Evolutionary conservation across 2,329 filamentous ascomycete genomes (phyloP), one percentile per base, ranked within the genome.

Genomic region (Dryadomyces quercivorus): DNA sequence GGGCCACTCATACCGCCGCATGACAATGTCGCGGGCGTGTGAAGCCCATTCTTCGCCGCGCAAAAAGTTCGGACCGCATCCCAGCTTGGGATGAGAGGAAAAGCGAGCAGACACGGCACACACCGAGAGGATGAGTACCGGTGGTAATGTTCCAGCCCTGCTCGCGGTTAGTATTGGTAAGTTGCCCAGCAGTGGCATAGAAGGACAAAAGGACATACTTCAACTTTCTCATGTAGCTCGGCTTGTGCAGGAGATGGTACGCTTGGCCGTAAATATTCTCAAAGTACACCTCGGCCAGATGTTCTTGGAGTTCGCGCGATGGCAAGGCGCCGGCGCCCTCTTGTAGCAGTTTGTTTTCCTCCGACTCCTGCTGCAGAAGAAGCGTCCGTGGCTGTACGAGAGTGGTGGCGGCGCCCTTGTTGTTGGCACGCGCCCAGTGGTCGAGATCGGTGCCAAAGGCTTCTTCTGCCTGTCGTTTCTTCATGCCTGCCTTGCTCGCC

Each of bases 61-160:
- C 45, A 95, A 72, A 65, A 95, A 97, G 54, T 85, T 87, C 7
- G 87, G 22, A 1, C 55, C 56, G 1, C 81, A 83, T 60, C 78
- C 84, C 58, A 95, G 76, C 63, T 85, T 84, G 0, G 92, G 89
- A 66, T 95, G 92, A 20, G 83, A 88, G 1, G 92, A 95, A 65
- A 97, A 98, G 44, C 93, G 85, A 43, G 92, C 92, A n/a, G 93
- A 88, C 47, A 97, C 84, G 21, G 92, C 92, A 68, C 93, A 97
- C 10, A 98, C 88, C 7, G 92, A 89, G n/a, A 98, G 77, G 53
- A 94, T 82, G 15, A 98, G 74, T 12, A 97, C 92, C 0, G 93
- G 93, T 0, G 93, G 92, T 13, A 97, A 74, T 1, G 85, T 84
- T 34, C 87, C 86, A 56, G 84, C 78, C 63, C 85, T 88, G 58